A percentile compares a stretch with the other conserved stretches of the same genome.
Evolutionary conservation across 2,329 filamentous ascomycete species (phyloP).

Genomic region (Biscogniauxia mediterranea): DNA sequence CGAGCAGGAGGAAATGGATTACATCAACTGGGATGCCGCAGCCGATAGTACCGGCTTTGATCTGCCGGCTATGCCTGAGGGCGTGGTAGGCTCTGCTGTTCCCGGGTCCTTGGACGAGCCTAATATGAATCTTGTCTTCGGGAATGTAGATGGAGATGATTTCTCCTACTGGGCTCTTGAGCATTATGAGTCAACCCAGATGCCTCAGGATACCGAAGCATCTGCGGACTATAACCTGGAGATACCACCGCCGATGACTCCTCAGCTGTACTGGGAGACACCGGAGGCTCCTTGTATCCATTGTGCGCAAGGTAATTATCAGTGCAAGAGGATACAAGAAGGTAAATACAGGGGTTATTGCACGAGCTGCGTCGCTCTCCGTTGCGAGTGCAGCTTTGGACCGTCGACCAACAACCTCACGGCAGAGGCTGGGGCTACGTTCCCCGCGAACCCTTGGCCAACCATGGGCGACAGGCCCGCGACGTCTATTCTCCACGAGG

Average conservation of each 20-base stretch:
- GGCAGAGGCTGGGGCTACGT: conserved; percentile 34
- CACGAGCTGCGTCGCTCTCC: conserved; percentile 60
- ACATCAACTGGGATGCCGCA: conserved; percentile 60
- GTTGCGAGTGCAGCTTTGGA: conserved; percentile 58
- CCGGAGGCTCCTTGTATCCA: conserved; percentile 49
- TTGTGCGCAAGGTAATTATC: conserved; percentile 51
- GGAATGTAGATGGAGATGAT: conserved; percentile 56
- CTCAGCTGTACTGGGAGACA: conserved; percentile 42
- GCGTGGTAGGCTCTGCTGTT: conserved; percentile 28
- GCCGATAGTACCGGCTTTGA: conserved; percentile 34
- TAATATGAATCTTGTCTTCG: conserved; percentile 54
- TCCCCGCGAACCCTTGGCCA: conserved; percentile 47
- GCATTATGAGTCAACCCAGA: conserved; percentile 49
- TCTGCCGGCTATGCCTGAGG: conserved; percentile 36
- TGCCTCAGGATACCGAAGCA: conserved; percentile 35
- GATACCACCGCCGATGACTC: conserved; percentile 26
- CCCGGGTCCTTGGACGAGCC: conserved; percentile 20
- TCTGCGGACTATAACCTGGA: conserved; percentile 31
- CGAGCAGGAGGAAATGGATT: conserved; percentile 55
- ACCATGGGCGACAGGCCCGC: conserved; percentile 43
- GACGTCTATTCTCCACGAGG: conserved; percentile 39
- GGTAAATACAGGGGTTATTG: conserved; percentile 60
- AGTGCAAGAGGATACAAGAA: conserved; percentile 60
- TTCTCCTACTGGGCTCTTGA: conserved; percentile 59
- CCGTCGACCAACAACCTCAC: conserved; percentile 34